These are phyloP conservation scores for Carex kokanica DNA, from an alignment of 176 grass and related monocot genomes.

Conservation along the genomic window DNA sequence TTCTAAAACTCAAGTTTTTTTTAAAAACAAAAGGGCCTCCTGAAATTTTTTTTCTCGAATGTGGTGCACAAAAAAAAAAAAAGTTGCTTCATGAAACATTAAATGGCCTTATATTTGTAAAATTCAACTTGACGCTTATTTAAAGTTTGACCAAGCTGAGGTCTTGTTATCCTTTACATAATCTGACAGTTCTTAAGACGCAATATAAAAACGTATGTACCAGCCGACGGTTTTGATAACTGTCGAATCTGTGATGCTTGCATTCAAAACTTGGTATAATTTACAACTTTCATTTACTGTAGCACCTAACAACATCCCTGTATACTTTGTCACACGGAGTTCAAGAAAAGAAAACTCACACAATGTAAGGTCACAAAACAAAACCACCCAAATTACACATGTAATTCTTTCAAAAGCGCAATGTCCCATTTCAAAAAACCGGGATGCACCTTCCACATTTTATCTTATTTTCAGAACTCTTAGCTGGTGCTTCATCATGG, in stretches of 20 bases:
- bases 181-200: neutral
- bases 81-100: too few relatives aligned
- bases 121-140: too few relatives aligned
- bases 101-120: too few relatives aligned
- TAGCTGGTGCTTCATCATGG: constrained; percentile 2
- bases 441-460: neutral
- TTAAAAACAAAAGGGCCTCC: too few relatives aligned
- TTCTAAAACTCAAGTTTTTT: too few relatives aligned
- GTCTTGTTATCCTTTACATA: neutral
- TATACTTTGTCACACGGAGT: neutral
- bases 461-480: neutral
- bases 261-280: constrained; percentile 16
- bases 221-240: neutral
- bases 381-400: neutral
- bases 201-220: neutral
- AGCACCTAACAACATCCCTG: neutral
- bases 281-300: constrained; percentile 24
- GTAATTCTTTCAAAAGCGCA: neutral
- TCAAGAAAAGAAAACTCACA: constrained; percentile 1
- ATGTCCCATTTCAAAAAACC: constrained; percentile 12
- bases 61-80: too few relatives aligned
- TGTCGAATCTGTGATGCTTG: neutral
- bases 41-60: too few relatives aligned
- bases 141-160: too few relatives aligned
- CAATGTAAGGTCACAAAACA: neutral